Evolutionary conservation across 306 rosid genomes (phyloP), one percentile per base, ranked within the genome.

Genomic region (Ammopiptanthus mongolicus): DNA sequence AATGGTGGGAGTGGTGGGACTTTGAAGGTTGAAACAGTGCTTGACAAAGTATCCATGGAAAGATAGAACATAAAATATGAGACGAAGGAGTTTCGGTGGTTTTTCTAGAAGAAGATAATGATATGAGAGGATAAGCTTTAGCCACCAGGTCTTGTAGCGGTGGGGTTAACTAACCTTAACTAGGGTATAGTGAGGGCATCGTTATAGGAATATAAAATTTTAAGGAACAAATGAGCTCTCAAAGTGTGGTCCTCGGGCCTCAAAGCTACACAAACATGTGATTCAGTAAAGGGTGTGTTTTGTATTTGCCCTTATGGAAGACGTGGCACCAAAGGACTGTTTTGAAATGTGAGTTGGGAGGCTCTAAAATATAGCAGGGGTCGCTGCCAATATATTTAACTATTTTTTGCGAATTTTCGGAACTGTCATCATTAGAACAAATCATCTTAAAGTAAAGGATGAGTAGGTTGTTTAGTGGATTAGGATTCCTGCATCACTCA

Each of bases 11-110:
- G 71, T 22, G 85, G 1, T 18, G 87, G 81, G 33, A 78, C 77
- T 70, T 85, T 84, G 53, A 88, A 58, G 64, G 81, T 41, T 29
- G 90, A 75, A 4, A 82, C 83, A 62, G 88, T 80, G 83, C 87
- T 71, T 41, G 93, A 77, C 7, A 88, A 48, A 25, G 93, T 53
- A 37, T 88, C 93, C 93, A 88, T 88, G 86, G 87, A 63, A 64
- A 75, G 46, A n/a, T 73, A 41, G 28, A 25, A 31, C 36, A 3
- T 0, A 5, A 6, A 31, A 6, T 6, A 31, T 31, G 36, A 3
- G 36, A 31, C 4, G 36, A 4, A 31, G 36, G 6, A 4, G 36
- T 31, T 31, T 31, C 4, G 6, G 36, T 31, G 6, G 36, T 1
- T 31, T 31, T 31, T 31, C 1, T 31, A 5, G 6, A 31, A 31